phyloP scores from a whole-genome alignment of 306 rosid genomes.

The Alnus rubra region DNA sequence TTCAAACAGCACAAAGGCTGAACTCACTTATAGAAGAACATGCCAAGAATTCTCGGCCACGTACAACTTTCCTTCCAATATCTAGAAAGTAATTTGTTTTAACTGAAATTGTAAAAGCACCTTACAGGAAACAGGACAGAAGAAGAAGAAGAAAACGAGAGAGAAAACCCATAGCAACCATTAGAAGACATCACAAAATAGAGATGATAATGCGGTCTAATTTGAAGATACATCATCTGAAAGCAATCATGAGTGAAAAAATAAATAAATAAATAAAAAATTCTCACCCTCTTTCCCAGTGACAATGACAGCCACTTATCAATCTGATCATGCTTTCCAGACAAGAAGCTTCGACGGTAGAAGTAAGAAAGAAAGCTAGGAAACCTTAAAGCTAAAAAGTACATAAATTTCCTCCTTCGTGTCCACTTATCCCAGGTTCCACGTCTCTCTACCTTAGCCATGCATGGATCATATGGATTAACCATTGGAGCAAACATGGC shows the following conservation, averaged over 20 bases:
- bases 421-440: constrained; percentile 85
- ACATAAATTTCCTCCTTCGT: constrained; percentile 60
- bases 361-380: constrained; percentile 68
- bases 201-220: constrained; percentile 9
- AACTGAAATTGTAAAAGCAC: background rate
- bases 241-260: constrained; percentile 13
- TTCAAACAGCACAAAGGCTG: background rate
- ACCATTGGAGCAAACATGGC: constrained; percentile 97
- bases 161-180: background rate
- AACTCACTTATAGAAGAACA: background rate
- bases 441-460: constrained; percentile 76
- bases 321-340: constrained; percentile 87
- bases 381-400: constrained; percentile 64
- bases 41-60: background rate
- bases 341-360: constrained; percentile 75
- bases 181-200: background rate
- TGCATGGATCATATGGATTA: constrained; percentile 82
- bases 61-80: background rate
- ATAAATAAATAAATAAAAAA: background rate
- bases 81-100: background rate
- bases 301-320: constrained; percentile 90
- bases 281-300: constrained; percentile 80
- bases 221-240: background rate
- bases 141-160: background rate
- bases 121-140: background rate